Base-by-base conservation (phyloP, 2,329 filamentous ascomycete genomes). In the Talaromyces rugulosus region DNA sequence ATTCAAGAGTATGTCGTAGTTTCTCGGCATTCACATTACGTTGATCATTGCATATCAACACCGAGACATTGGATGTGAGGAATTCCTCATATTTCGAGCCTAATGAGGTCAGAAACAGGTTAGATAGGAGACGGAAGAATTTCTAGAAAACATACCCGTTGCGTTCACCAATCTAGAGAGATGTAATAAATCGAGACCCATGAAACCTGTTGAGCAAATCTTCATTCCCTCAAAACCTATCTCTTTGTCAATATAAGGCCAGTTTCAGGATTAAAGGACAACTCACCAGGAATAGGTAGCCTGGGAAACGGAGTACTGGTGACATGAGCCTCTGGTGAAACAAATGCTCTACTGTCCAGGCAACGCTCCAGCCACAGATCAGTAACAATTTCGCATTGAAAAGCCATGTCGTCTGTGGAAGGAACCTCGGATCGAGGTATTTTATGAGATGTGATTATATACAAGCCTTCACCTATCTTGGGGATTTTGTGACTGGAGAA, bases 351-450 rank as follows among this genome's bases (percentile, higher is more conserved):
- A 65, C 86, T 85, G 72, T 93, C 87, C 44, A 99, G 80, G 72
- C 94, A 98, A 55, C 87, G 86, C 77, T 99, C 95, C 58, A 99
- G 83, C 84, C 94, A 99, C 82, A 95, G 96, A 71, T 96, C 92
- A 11, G 92, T 98, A 34, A 96, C 87, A 14, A 81, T 71, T 55
- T 81, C 74, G 60, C 81, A 78, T 65, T 78, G 75, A 27, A 75
- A 74, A 0, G 72, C 75, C 60, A 76, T 67, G 51, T 77, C 75
- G 55, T 77, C 75, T 2, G 74, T 75, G 2, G 73, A 76, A 27
- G 76, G 75, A 30, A 76, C 64, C 4, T 73, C 64, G 3, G 69
- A 67, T 57, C 64, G 68, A 7, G 75, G 69, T 16, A 71, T 71
- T 59, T 72, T 74, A 63, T 76, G 75, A 9, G 77, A 75, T 5